Percentiles rank a stretch among this genome's conserved stretches.
Conservation (phyloP, 2,329 filamentous ascomycete species). For the Didymella keratinophila region DNA sequence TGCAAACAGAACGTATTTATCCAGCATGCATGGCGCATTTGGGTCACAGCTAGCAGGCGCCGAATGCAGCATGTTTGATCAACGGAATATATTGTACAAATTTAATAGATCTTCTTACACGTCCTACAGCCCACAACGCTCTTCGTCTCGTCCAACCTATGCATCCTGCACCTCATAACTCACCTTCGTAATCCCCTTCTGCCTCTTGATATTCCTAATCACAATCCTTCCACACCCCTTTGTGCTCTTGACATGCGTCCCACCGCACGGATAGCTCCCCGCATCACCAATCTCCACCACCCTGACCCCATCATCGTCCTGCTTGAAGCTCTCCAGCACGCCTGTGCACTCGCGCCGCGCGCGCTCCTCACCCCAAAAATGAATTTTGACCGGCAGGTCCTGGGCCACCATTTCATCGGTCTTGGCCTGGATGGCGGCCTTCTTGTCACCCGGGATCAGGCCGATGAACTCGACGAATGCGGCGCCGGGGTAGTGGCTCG, state of each 20-base stretch:
- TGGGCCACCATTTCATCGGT: constrained; percentile 66
- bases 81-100: constrained; percentile 5
- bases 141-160: no score
- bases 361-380: constrained; percentile 72
- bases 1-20: not conserved
- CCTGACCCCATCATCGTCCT: constrained; percentile 54
- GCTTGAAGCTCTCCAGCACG: constrained; percentile 53
- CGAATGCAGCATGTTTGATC: not conserved
- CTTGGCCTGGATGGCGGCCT: constrained; percentile 63
- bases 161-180: constrained; percentile 51
- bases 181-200: constrained; percentile 69
- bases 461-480: constrained; percentile 73
- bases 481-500: constrained; percentile 73
- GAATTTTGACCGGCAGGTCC: constrained; percentile 56
- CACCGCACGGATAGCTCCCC: constrained; percentile 77
- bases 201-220: constrained; percentile 72
- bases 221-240: constrained; percentile 66
- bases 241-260: constrained; percentile 73
- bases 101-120: not conserved
- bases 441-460: constrained; percentile 64
- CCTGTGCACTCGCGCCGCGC: constrained; percentile 55
- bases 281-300: constrained; percentile 74
- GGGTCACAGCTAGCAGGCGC: constrained; percentile 1
- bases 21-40: not conserved
- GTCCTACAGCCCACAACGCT: no score